A percentile compares a stretch with the other conserved stretches of the same genome.
Conservation (phyloP, 768 basidiomycete genomes). For the Serendipita vermifera region DNA sequence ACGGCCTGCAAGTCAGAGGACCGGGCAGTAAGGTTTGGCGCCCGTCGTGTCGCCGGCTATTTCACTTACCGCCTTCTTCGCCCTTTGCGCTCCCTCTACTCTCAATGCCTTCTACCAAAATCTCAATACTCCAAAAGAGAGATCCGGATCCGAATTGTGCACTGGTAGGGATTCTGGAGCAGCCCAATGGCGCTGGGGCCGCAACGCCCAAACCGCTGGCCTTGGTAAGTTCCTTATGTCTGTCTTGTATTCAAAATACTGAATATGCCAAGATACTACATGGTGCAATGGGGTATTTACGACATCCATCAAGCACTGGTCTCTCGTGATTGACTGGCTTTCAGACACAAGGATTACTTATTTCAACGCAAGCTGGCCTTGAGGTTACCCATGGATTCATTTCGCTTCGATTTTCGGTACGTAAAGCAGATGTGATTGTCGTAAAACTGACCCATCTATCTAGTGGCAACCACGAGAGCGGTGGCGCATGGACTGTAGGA, state of each 20-base stretch:
- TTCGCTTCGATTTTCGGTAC: constrained; percentile 78
- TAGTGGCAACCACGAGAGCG: constrained; percentile 69
- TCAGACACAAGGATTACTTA: constrained; percentile 74
- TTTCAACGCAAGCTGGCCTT: constrained; percentile 61
- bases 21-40: too few species aligned
- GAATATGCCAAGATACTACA: not conserved
- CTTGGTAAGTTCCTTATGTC: not conserved
- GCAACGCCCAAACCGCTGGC: not conserved
- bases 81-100: too few species aligned
- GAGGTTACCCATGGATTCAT: constrained; percentile 59
- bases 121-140: too few species aligned
- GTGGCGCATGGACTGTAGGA: constrained; percentile 50
- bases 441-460: not conserved
- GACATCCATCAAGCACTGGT: not conserved
- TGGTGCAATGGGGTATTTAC: not conserved
- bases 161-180: not conserved
- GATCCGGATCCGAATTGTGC: not conserved
- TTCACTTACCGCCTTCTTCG: too few species aligned
- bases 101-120: too few species aligned
- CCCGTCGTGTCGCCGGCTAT: too few species aligned
- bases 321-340: not conserved
- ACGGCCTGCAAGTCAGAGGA: too few species aligned
- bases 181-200: too few species aligned
- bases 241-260: not conserved
- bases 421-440: not conserved